These are phyloP conservation scores for Salix purpurea DNA, from an alignment of 345 rosid genomes.

Conservation along the genomic window DNA sequence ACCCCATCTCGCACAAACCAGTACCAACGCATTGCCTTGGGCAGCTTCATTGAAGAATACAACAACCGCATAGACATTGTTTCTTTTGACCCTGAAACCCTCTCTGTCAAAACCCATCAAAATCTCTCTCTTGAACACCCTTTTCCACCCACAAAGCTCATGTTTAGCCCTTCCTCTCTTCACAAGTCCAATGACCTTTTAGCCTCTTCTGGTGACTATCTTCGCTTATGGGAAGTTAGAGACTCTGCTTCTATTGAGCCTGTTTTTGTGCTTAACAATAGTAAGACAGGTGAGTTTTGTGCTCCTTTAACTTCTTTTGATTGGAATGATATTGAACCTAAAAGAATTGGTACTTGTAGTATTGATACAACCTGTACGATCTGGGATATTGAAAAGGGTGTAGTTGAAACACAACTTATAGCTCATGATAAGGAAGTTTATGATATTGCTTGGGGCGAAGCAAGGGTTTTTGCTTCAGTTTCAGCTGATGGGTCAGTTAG, in stretches of 20 bases:
- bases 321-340: conserved; percentile 92
- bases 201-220: conserved; percentile 80
- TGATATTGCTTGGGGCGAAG: conserved; percentile 83
- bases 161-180: conserved; percentile 47
- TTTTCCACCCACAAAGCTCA: conserved; percentile 76
- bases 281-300: conserved; percentile 67
- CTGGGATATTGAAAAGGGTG: conserved; percentile 81
- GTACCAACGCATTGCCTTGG: conserved; percentile 70
- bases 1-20: conserved; percentile 21
- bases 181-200: conserved; percentile 43
- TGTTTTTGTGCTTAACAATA: conserved; percentile 56
- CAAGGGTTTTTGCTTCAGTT: conserved; percentile 69
- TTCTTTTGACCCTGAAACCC: conserved; percentile 71
- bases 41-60: conserved; percentile 84
- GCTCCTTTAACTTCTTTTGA: conserved; percentile 91
- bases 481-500: conserved; percentile 80
- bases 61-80: conserved; percentile 76
- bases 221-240: conserved; percentile 65
- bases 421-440: conserved; percentile 85
- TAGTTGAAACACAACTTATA: conserved; percentile 82
- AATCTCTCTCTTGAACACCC: conserved; percentile 65
- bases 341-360: conserved; percentile 79
- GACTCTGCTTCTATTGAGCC: conserved; percentile 42
- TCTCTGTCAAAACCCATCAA: conserved; percentile 49
- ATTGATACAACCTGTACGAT: conserved; percentile 94